Conservation (phyloP, 495 filamentous ascomycete species). For the Neurospora sp. region DNA sequence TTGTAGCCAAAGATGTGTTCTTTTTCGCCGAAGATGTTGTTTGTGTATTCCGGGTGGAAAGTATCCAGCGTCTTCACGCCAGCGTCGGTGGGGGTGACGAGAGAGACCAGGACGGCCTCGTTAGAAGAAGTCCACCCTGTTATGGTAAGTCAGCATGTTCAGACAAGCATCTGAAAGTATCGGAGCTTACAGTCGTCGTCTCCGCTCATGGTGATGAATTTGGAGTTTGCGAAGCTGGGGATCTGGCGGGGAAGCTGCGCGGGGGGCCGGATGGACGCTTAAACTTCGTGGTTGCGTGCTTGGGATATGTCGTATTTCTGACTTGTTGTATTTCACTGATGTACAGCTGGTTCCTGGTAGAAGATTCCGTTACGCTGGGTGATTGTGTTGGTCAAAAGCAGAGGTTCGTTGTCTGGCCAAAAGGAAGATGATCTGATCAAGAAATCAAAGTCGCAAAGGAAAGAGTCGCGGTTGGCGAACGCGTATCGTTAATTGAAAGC, state of each 20-base stretch:
- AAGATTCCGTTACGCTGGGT: background rate
- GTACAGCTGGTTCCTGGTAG: background rate
- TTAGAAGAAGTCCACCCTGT: constrained; percentile 68
- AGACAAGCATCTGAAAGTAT: too few relatives aligned
- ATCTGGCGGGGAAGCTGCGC: background rate
- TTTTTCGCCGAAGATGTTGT: constrained; percentile 82
- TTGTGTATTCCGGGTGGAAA: constrained; percentile 83
- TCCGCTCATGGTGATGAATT: background rate
- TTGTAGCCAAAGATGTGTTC: constrained; percentile 89
- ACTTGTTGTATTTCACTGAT: background rate
- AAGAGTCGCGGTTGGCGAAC: constrained; percentile 3
- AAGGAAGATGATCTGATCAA: background rate
- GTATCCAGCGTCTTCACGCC: constrained; percentile 47
- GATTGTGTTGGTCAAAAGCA: background rate
- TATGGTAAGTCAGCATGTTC: constrained; percentile 4
- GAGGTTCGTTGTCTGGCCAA: background rate
- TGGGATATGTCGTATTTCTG: background rate
- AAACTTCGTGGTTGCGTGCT: background rate
- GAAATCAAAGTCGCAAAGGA: background rate
- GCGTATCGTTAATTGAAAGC: constrained; percentile 15
- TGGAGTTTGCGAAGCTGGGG: background rate
- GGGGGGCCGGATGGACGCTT: background rate
- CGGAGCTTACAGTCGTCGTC: background rate
- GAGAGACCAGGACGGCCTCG: constrained; percentile 59
- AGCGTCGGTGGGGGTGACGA: constrained; percentile 48